Percentiles rank a stretch among this genome's conserved stretches.
Conservation (phyloP, 1,284 basidiomycete genomes). For the Mycena sp. region DNA sequence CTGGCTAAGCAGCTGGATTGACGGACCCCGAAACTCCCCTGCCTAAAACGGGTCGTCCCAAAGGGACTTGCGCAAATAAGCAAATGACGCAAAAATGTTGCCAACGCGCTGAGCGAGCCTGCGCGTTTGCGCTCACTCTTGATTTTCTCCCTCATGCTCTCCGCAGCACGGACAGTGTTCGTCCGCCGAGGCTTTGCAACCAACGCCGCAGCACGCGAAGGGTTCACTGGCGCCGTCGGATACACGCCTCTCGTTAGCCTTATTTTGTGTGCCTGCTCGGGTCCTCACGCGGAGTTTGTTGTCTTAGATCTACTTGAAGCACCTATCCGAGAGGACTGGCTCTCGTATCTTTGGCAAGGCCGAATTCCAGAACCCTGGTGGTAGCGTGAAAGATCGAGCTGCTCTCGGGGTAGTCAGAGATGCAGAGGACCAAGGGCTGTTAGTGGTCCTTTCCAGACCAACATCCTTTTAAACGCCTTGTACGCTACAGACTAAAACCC, state of each 20-base stretch:
- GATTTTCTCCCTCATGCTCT: slow-evolving; percentile 45
- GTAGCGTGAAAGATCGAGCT: slow-evolving; percentile 97
- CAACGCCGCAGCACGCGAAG: slow-evolving; percentile 66
- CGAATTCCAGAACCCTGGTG: slow-evolving; percentile 99
- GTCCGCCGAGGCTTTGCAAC: slow-evolving; percentile 59
- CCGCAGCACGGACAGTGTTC: slow-evolving; percentile 44
- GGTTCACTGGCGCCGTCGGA: slow-evolving; percentile 91
- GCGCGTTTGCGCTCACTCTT: background rate
- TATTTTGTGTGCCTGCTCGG: slow-evolving; percentile 1
- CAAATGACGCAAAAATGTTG: slow-evolving; percentile 2
- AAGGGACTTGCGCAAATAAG: background rate
- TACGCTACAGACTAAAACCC: slow-evolving; percentile 73
- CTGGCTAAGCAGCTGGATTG: too few species aligned
- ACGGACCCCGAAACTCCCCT: too few species aligned
- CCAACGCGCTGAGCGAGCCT: background rate
- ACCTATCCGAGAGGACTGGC: slow-evolving; percentile 90
- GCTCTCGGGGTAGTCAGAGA: slow-evolving; percentile 91
- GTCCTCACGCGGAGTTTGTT: slow-evolving; percentile 16
- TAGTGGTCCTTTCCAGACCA: slow-evolving; percentile 38
- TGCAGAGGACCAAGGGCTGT: slow-evolving; percentile 89
- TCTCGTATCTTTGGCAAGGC: slow-evolving; percentile 93
- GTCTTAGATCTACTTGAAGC: slow-evolving; percentile 82
- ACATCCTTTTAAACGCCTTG: slow-evolving; percentile 8
- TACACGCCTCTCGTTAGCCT: slow-evolving; percentile 90
- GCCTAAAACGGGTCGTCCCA: too few species aligned